phyloP scores from a whole-genome alignment of 352 stramenopile species.

The Pythium coloratum region DNA sequence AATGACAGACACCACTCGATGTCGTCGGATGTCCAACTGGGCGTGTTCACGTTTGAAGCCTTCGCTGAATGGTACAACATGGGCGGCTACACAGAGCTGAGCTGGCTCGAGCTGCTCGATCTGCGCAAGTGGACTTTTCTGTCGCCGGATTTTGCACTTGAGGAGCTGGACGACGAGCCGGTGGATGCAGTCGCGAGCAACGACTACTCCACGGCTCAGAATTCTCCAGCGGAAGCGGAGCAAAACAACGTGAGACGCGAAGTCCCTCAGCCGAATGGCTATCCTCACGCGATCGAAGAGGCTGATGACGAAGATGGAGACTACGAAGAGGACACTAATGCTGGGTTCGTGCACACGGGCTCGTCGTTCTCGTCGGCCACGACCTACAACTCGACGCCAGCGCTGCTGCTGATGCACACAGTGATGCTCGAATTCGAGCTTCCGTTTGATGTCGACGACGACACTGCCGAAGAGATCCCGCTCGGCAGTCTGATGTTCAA shows the following conservation, averaged over 20 bases:
- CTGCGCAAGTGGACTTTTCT: constrained; percentile 85
- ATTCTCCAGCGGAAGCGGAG: constrained; percentile 80
- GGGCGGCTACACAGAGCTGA: constrained; percentile 74
- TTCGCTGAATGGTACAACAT: constrained; percentile 88
- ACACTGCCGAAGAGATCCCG: constrained; percentile 62
- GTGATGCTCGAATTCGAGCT: constrained; percentile 85
- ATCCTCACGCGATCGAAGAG: constrained; percentile 55
- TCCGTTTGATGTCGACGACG: constrained; percentile 60
- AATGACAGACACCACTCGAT: constrained; percentile 23
- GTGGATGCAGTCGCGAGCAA: constrained; percentile 74
- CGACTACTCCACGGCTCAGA: constrained; percentile 86
- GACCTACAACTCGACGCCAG: constrained; percentile 63
- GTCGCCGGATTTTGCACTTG: constrained; percentile 63
- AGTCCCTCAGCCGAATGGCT: constrained; percentile 19
- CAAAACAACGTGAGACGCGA: constrained; percentile 24
- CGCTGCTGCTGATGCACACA: constrained; percentile 80
- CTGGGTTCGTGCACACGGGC: constrained; percentile 24
- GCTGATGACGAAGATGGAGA: constrained; percentile 72
- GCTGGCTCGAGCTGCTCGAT: constrained; percentile 85
- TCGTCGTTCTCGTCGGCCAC: constrained; percentile 62
- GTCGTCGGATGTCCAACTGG: constrained; percentile 49
- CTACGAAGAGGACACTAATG: constrained; percentile 22
- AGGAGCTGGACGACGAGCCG: constrained; percentile 63
- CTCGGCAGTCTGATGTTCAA: constrained; percentile 74
- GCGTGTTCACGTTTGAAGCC: constrained; percentile 79